Base-by-base conservation (phyloP, 2,329 filamentous ascomycete genomes). In the Fusarium tupiense region DNA sequence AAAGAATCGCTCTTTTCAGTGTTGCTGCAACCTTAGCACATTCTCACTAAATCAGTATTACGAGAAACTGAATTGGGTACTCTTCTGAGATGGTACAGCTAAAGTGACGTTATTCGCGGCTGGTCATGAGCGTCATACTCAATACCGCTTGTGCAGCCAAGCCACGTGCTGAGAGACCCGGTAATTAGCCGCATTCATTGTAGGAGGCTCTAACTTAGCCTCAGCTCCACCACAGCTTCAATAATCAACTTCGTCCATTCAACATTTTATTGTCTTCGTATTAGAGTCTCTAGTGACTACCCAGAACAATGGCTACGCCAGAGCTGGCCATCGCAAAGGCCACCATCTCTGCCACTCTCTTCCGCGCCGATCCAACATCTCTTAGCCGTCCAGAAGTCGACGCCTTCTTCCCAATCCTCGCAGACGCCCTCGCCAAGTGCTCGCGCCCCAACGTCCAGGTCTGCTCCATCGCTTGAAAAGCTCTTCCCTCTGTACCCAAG, bases 361-460 rank as follows among this genome's bases (percentile, higher is more conserved):
- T 96, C 66, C 91, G 92, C 70, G 89, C 92, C 46, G 93, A 96
- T 80, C 92, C 93, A n/a, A 86, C 85, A 26, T 88, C 92, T 16
- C 88, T 94, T 64, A 84, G 90, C 56, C 91, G 92, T 80, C 89
- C 91, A 78, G 89, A 92, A 68, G 92, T 96, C 82, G 88, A 92
- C 76, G 83, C 88, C 66, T 93, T 96, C 82, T 89, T 94, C 82
- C 81, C 85, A 73, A 86, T 91, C 68, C 87, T 96, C 78, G 88
- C 91, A 82, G 85, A 87, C 80, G 88, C 89, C 78, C 84, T 94
- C 80, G 84, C 88, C 84, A 89, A 91, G 85, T 96, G 94, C 89
- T 93, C 93, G 80, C 88, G 91, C 80, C 85, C 87, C 86, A 95
- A 96, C 86, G 92, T 96, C 88, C 94, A 96, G 94, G 94, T 96